Conservation (phyloP, 2,329 filamentous ascomycete genomes). For the Alternaria solani region DNA sequence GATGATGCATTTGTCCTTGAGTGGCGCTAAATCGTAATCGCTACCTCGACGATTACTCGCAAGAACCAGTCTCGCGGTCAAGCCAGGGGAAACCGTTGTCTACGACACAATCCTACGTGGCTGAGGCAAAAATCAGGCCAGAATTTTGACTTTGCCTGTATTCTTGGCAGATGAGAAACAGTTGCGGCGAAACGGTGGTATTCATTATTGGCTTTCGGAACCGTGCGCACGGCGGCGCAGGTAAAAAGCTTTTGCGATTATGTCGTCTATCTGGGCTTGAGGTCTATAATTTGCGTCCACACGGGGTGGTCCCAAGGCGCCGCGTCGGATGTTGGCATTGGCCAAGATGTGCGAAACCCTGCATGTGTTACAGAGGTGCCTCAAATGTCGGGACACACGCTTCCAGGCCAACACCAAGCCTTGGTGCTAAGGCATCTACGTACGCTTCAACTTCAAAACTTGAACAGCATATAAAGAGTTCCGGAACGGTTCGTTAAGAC, state of each 20-base stretch:
- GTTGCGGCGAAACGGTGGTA: not conserved
- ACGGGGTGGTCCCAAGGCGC: not conserved
- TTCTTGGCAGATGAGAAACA: not conserved
- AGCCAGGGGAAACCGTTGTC: not conserved
- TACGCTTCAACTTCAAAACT: not conserved
- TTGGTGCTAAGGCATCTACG: slow-evolving; percentile 25
- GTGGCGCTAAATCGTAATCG: too few species aligned
- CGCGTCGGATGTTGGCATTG: not conserved
- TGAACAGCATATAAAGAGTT: slow-evolving; percentile 8
- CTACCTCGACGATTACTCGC: too few species aligned
- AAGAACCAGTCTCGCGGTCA: too few species aligned
- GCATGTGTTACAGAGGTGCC: slow-evolving; percentile 26
- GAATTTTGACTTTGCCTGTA: not conserved
- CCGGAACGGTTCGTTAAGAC: not conserved
- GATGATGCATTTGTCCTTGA: too few species aligned
- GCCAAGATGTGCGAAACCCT: slow-evolving; percentile 27
- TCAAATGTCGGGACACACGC: slow-evolving; percentile 23
- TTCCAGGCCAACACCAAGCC: slow-evolving; percentile 29
- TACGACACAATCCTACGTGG: not conserved
- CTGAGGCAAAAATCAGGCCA: not conserved
- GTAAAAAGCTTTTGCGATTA: not conserved
- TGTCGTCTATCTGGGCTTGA: not conserved
- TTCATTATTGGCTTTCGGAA: not conserved
- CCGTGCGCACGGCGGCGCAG: not conserved
- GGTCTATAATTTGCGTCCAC: not conserved